Evolutionary conservation across 441 rosid species (phyloP).

Genomic region (Gossypium davidsonii): DNA sequence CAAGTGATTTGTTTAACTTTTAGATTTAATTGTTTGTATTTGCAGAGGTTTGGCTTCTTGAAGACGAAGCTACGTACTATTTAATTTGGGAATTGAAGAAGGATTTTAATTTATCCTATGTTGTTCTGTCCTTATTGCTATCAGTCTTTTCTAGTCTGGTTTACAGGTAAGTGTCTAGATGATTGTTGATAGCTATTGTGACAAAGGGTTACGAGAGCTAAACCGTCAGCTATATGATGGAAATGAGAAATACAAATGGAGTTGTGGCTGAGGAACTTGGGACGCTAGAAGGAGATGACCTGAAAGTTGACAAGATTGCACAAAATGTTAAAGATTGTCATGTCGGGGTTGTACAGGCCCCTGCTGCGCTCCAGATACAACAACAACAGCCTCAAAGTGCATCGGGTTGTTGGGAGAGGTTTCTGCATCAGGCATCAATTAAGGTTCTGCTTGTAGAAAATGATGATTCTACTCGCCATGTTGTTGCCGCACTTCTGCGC

Average conservation of each 20-base stretch:
- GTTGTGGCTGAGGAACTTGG: conserved; percentile 21
- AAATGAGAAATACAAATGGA: conserved; percentile 17
- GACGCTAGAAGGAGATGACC: conserved; percentile 22
- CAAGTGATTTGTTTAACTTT: conserved; percentile 12
- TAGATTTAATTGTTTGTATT: conserved; percentile 20
- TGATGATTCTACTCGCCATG: conserved; percentile 63
- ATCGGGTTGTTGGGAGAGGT: conserved; percentile 56
- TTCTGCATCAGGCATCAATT: conserved; percentile 51
- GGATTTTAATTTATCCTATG: conserved; percentile 16
- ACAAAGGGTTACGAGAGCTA: conserved; percentile 26
- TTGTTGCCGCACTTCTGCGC: conserved; percentile 62
- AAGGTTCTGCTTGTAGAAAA: conserved; percentile 67
- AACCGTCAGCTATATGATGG: conserved; percentile 25
- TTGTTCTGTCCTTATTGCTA: conserved; percentile 18
- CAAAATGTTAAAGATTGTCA: conserved; percentile 34
- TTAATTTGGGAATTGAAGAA: conserved; percentile 18
- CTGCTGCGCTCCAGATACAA: conserved; percentile 30
- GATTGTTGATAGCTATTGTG: conserved; percentile 30
- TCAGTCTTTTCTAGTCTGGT: conserved; percentile 26
- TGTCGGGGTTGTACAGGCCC: conserved; percentile 26
- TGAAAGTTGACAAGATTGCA: conserved; percentile 23
- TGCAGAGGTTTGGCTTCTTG: conserved; percentile 27
- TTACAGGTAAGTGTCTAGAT: conserved; percentile 30
- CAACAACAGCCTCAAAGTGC: conserved; percentile 37
- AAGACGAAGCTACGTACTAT: conserved; percentile 26